Evolutionary conservation across 768 basidiomycete species (phyloP), one percentile per base, ranked within the genome.

Genomic region (Rickenella mellea): DNA sequence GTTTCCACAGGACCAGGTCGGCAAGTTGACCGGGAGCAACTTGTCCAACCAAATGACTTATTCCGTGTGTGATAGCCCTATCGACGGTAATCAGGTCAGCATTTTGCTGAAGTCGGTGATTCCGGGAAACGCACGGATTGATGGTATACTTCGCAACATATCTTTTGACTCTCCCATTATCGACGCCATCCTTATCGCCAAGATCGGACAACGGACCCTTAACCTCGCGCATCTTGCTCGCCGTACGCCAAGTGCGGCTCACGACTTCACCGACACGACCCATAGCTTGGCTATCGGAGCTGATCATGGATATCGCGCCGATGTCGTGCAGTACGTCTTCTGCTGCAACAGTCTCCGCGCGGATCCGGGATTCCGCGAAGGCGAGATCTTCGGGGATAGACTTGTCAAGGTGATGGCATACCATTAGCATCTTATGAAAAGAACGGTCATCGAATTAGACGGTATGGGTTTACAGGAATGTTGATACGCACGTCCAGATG

Each of bases 261-360:
- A 90, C 66, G 14, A 98, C 94, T 59, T 99, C 96, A 8, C 90
- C 96, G 5, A 99, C 91, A 14, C 94, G 78, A 8, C 94, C 93
- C 96, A 99, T 98, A 0, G 96, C 96, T 60, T 97, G 96, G 2
- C 91, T 84, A 58, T 99, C 96, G 2, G 88, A 91, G 50, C 83
- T 87, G 50, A 97, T 93, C 80, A 98, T 97, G 2, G 90, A 85
- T 31, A 99, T 96, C 2, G 96, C 92, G 2, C 96, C 96, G 1
- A 62, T 74, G 54, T 94, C 92, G 30, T 94, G 91, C 24, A 96
- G 65, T 14, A 98, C 84, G 56, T 99, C 96, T 60, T 99, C 96
- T 1, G 96, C 96, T 0, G 96, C 96, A 32, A 98, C 83, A 0
- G 96, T 99, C 65, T 98, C 94, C 0, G 79, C 90, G 27, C 96